phyloP scores from a whole-genome alignment of 1,284 basidiomycete species.

The Ceratobasidium papillatum region DNA sequence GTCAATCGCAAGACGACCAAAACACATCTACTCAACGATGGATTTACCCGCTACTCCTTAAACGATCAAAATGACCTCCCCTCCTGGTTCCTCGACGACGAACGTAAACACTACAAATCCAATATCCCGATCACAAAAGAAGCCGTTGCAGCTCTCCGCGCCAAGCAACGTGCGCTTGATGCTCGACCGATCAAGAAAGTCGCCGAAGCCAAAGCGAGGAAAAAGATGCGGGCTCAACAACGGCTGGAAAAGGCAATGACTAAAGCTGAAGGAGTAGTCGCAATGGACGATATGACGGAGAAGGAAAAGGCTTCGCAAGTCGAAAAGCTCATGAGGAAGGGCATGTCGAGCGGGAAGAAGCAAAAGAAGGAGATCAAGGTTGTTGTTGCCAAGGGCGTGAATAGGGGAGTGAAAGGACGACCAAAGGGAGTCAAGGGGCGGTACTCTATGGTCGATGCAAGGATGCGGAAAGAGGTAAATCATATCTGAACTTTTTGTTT shows the following conservation, averaged over 20 bases:
- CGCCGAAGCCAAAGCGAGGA: slow-evolving; percentile 97
- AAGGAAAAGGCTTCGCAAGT: slow-evolving; percentile 94
- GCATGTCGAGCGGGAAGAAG: slow-evolving; percentile 70
- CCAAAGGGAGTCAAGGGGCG: slow-evolving; percentile 96
- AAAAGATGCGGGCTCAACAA: slow-evolving; percentile 90
- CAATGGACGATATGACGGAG: slow-evolving; percentile 90
- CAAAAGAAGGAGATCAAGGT: slow-evolving; percentile 84
- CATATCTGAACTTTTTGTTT: slow-evolving; percentile 44
- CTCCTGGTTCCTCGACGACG: slow-evolving; percentile 97
- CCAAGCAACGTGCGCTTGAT: slow-evolving; percentile 92
- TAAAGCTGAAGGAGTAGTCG: slow-evolving; percentile 95
- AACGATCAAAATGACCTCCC: slow-evolving; percentile 93
- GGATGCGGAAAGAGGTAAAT: slow-evolving; percentile 88
- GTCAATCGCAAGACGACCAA: slow-evolving; percentile 93
- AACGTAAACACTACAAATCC: slow-evolving; percentile 90
- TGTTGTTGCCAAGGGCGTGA: slow-evolving; percentile 91
- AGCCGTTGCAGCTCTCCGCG: slow-evolving; percentile 85
- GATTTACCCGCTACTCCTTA: slow-evolving; percentile 93
- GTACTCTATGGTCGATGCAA: slow-evolving; percentile 90
- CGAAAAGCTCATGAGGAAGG: slow-evolving; percentile 85
- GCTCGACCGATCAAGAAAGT: slow-evolving; percentile 99
- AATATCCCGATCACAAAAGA: slow-evolving; percentile 98
- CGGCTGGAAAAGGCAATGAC: slow-evolving; percentile 92
- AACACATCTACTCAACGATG: slow-evolving; percentile 90
- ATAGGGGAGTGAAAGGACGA: slow-evolving; percentile 88